Base-by-base conservation (phyloP, 441 rosid genomes). In the Erodium texanum region DNA sequence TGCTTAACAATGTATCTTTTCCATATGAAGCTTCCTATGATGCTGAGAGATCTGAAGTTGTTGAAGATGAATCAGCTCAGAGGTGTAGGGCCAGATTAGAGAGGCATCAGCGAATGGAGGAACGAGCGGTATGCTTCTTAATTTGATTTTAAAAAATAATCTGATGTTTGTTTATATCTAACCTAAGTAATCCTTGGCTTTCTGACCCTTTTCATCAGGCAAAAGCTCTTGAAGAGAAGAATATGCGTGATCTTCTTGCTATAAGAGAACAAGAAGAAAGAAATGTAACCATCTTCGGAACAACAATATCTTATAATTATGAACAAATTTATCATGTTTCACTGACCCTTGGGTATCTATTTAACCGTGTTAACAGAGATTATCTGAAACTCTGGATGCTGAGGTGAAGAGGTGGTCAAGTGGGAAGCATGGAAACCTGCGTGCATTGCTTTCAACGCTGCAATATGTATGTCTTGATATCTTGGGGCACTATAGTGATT, bases 341-440 rank as follows among this genome's bases (percentile, higher is more conserved):
- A 58, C 50, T 74, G 19, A 23, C 58, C 62, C 14, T 52, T 29
- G 66, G 73, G 38, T 58, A 66, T 74, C 62, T 45, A 20, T 74
- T 64, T 45, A 20, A 54, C 38, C 75, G 64, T 66, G 54, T 66
- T 62, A 70, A 77, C 89, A 94, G 97, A 88, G 97, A 69, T 67
- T 91, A 50, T 87, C 96, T 43, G 99, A 94, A 82, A 86, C 85
- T 58, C 86, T 91, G 58, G 97, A 88, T 65, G 91, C 96, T 1
- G 99, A 94, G 63, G 90, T 94, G 74, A 94, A 84, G 80, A 87
- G 97, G 86, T 94, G 99, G 99, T 91, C 91, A 16, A 84, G 79
- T 65, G 92, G 97, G 70, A 94, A 91, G 79, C 97, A 91, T 81
- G 93, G 97, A 64, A 94, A 94, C 79, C 81, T 94, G 69, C 86